These are phyloP conservation scores for Sinapis alba DNA, from an alignment of 441 rosid genomes.

Conservation along the genomic window DNA sequence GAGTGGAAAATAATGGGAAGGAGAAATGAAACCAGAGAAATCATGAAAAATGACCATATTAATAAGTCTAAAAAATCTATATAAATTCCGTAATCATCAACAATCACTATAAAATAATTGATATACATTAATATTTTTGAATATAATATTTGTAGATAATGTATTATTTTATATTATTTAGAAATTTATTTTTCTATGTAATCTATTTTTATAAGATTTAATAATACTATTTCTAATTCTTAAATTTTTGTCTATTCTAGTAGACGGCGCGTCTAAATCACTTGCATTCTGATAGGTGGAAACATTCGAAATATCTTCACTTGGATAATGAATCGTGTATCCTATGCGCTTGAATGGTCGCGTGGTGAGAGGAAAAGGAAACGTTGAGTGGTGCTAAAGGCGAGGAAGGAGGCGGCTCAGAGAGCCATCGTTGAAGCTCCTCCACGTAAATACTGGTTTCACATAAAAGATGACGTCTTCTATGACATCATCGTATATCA, in stretches of 20 bases:
- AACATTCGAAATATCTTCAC: background rate
- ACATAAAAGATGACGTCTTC: background rate
- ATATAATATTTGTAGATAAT: too few species aligned
- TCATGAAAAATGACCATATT: background rate
- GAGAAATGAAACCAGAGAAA: background rate
- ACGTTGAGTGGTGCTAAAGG: background rate
- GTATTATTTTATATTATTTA: too few species aligned
- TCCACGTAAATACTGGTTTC: background rate
- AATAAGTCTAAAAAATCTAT: too few species aligned
- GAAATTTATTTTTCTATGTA: too few species aligned
- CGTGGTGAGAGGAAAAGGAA: background rate
- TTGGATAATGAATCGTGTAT: background rate
- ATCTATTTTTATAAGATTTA: background rate
- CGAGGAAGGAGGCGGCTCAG: background rate
- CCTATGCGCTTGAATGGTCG: background rate
- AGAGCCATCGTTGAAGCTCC: background rate
- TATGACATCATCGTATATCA: background rate
- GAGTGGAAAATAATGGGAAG: slow-evolving; percentile 28
- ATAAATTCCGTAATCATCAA: background rate
- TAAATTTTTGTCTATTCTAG: too few species aligned
- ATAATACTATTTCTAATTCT: too few species aligned
- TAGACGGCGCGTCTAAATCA: background rate
- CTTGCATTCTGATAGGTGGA: background rate
- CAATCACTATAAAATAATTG: too few species aligned
- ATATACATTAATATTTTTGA: too few species aligned